A percentile compares a stretch with the other conserved stretches of the same genome.
phyloP scores from a whole-genome alignment of 139 green algal species.

The Pycnococcus provasolii region DNA sequence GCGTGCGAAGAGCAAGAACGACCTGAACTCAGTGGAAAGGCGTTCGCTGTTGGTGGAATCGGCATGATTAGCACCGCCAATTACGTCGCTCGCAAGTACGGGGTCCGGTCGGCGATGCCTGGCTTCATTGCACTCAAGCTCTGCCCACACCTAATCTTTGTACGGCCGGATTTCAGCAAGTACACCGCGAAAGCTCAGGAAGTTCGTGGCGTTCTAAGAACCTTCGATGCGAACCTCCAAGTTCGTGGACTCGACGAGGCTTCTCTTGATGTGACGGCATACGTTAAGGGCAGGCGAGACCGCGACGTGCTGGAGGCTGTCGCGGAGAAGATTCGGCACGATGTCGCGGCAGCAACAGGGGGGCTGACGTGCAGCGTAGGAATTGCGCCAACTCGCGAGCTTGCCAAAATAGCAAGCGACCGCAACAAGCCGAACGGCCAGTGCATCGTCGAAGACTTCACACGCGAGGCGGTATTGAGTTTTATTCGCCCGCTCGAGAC shows the following conservation, averaged over 20 bases:
- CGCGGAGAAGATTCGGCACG: constrained; percentile 30
- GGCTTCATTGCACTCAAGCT: constrained; percentile 41
- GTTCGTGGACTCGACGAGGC: constrained; percentile 36
- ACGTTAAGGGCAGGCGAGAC: background rate
- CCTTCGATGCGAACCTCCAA: background rate
- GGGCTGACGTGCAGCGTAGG: constrained; percentile 38
- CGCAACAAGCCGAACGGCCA: constrained; percentile 50
- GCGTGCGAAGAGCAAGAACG: constrained; percentile 30
- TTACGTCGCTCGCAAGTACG: constrained; percentile 44
- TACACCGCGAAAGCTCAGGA: constrained; percentile 20
- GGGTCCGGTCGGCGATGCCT: constrained; percentile 40
- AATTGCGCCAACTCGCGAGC: constrained; percentile 32
- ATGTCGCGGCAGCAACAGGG: constrained; percentile 24
- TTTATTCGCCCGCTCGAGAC: constrained; percentile 39
- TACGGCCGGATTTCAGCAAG: constrained; percentile 32
- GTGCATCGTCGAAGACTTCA: constrained; percentile 22
- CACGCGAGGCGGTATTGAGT: constrained; percentile 24
- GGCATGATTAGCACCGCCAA: constrained; percentile 43
- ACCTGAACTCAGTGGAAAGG: background rate
- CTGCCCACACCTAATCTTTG: constrained; percentile 32
- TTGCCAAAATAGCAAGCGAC: constrained; percentile 44
- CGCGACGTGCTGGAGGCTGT: constrained; percentile 17
- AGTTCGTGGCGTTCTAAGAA: background rate
- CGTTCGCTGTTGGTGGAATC: constrained; percentile 35
- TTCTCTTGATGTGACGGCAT: constrained; percentile 40